Evolutionary conservation across 2,329 filamentous ascomycete species (phyloP).

Genomic region (Ascochyta clinopodiicola): DNA sequence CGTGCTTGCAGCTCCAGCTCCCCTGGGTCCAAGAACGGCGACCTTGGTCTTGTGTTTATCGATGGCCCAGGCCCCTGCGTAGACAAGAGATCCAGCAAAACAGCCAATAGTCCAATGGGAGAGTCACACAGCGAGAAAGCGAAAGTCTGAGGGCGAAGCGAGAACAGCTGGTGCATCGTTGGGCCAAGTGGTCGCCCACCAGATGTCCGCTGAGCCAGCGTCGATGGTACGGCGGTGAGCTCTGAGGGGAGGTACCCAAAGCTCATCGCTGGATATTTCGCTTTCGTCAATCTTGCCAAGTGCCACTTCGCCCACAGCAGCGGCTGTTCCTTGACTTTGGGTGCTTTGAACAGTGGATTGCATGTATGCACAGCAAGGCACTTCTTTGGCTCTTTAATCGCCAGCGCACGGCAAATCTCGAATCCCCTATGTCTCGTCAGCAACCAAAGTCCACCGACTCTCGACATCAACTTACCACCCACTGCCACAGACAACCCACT

Average conservation of each 20-base stretch:
- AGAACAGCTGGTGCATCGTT: constrained; percentile 35
- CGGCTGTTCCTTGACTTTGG: constrained; percentile 54
- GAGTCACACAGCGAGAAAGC: constrained; percentile 50
- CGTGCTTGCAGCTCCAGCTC: constrained; percentile 37
- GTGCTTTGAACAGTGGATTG: constrained; percentile 61
- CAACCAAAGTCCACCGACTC: neutral
- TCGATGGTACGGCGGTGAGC: constrained; percentile 46
- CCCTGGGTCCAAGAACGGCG: constrained; percentile 41
- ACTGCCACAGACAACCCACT: constrained; percentile 65
- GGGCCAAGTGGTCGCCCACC: constrained; percentile 14
- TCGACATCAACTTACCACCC: constrained; percentile 50
- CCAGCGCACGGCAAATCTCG: constrained; percentile 54
- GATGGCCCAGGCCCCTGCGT: constrained; percentile 25
- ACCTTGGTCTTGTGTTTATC: constrained; percentile 29
- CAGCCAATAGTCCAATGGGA: constrained; percentile 44
- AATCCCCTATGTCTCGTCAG: constrained; percentile 47
- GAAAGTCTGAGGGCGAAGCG: constrained; percentile 45
- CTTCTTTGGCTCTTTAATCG: constrained; percentile 55
- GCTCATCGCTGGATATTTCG: constrained; percentile 54
- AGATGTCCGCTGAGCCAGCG: neutral
- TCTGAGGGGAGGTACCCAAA: constrained; percentile 60
- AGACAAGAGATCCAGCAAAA: constrained; percentile 42
- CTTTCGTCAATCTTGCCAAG: constrained; percentile 53
- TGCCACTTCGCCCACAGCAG: constrained; percentile 64
- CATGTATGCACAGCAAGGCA: constrained; percentile 69